Percentiles rank a stretch among this genome's conserved stretches.
Conservation (phyloP, 2,329 filamentous ascomycete genomes). For the Microcera coccophila region DNA sequence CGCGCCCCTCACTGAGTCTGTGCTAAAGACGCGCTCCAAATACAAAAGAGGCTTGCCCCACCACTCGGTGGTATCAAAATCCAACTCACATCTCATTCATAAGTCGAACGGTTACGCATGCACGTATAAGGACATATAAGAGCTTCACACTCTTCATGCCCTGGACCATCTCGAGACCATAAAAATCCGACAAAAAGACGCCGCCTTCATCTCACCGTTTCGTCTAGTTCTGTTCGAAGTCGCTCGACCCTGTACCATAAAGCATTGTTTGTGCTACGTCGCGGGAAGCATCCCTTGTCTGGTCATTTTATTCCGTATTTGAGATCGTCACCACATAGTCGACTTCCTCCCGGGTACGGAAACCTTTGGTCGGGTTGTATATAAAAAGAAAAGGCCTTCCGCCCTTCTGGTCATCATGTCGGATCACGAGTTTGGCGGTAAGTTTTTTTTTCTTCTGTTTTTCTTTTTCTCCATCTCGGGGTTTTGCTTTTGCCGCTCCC, state of each 20-base stretch:
- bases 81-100: slow-evolving; percentile 1
- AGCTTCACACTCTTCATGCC: neutral
- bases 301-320: neutral
- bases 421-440: slow-evolving; percentile 63
- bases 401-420: slow-evolving; percentile 48
- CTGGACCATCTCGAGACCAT: too few relatives aligned
- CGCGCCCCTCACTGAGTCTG: neutral
- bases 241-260: too few relatives aligned
- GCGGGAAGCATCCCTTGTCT: neutral
- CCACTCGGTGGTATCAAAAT: slow-evolving; percentile 24
- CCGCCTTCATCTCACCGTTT: too few relatives aligned
- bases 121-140: neutral
- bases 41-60: slow-evolving; percentile 31
- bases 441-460: slow-evolving; percentile 28
- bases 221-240: too few relatives aligned
- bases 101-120: slow-evolving; percentile 1
- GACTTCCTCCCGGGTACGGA: slow-evolving; percentile 6
- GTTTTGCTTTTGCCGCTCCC: neutral
- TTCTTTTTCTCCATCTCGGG: slow-evolving; percentile 7
- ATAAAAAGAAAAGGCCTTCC: neutral
- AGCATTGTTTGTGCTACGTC: neutral
- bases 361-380: slow-evolving; percentile 4
- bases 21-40: slow-evolving; percentile 6
- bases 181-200: too few relatives aligned
- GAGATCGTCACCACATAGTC: slow-evolving; percentile 7